phyloP scores from a whole-genome alignment of 2,329 filamentous ascomycete species.

The Cladosporium cucumerinum region DNA sequence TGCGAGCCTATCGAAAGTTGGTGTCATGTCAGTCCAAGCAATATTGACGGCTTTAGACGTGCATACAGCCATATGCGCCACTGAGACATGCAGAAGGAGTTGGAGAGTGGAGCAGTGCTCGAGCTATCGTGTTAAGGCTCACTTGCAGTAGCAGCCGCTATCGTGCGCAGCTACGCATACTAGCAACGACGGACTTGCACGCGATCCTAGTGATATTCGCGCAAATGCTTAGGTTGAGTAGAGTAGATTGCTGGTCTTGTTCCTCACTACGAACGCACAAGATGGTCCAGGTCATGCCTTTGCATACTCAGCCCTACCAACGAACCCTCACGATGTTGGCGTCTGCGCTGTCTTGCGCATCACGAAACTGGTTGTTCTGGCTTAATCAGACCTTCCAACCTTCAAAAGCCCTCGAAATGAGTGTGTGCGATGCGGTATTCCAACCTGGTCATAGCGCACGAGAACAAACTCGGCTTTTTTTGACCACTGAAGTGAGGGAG shows the following conservation, averaged over 20 bases:
- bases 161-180: not conserved
- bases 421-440: not conserved
- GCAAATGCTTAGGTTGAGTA: not conserved
- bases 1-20: not conserved
- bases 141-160: not conserved
- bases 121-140: not conserved
- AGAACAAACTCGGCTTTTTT: not conserved
- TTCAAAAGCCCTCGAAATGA: not conserved
- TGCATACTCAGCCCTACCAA: not conserved
- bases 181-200: not conserved
- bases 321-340: not conserved
- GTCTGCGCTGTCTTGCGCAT: not conserved
- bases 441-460: not conserved
- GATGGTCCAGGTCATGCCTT: not conserved
- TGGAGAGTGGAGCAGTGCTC: not conserved
- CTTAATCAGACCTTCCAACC: not conserved
- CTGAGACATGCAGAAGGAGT: not conserved
- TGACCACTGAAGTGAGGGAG: not conserved
- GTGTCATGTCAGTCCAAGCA: not conserved
- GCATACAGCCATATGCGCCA: not conserved
- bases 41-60: not conserved
- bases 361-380: not conserved
- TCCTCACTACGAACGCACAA: not conserved
- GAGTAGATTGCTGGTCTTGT: not conserved
- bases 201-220: not conserved